Conservation (phyloP, 176 grass and related monocot genomes). For the Aegilops tauschii region DNA sequence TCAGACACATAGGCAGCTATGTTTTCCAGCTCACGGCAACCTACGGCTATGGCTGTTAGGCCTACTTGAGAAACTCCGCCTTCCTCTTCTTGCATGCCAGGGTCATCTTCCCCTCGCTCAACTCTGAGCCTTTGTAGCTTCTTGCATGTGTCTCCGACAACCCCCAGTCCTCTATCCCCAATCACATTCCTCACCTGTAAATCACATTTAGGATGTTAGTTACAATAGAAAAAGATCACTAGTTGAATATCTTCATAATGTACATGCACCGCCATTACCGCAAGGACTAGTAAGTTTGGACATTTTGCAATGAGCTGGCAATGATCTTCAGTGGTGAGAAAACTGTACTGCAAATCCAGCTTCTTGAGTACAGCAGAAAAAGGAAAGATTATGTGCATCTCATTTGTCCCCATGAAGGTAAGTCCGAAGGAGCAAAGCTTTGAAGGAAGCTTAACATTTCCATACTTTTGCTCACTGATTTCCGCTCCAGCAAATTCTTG, state of each 20-base stretch:
- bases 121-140: slow-evolving; percentile 73
- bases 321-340: slow-evolving; percentile 84
- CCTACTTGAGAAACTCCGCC: slow-evolving; percentile 76
- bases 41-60: slow-evolving; percentile 58
- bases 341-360: slow-evolving; percentile 81
- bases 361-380: slow-evolving; percentile 72
- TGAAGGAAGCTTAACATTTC: slow-evolving; percentile 48
- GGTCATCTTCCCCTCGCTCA: slow-evolving; percentile 85
- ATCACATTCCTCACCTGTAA: slow-evolving; percentile 85
- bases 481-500: slow-evolving; percentile 74
- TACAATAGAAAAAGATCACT: background rate
- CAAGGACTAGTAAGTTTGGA: slow-evolving; percentile 77
- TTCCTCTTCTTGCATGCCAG: slow-evolving; percentile 72
- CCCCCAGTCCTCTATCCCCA: slow-evolving; percentile 73
- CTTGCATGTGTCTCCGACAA: slow-evolving; percentile 87
- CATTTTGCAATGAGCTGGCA: slow-evolving; percentile 78
- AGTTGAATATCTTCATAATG: background rate
- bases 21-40: slow-evolving; percentile 70
- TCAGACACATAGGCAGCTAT: slow-evolving; percentile 87
- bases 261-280: slow-evolving; percentile 40
- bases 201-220: slow-evolving; percentile 13
- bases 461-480: slow-evolving; percentile 47
- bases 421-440: slow-evolving; percentile 63
- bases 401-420: slow-evolving; percentile 73
- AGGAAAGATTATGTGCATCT: slow-evolving; percentile 57